A percentile compares a stretch with the other conserved stretches of the same genome.
These are phyloP conservation scores for Macadamia integrifolia DNA, from an alignment of 164 flowering plant species.

Conservation along the genomic window DNA sequence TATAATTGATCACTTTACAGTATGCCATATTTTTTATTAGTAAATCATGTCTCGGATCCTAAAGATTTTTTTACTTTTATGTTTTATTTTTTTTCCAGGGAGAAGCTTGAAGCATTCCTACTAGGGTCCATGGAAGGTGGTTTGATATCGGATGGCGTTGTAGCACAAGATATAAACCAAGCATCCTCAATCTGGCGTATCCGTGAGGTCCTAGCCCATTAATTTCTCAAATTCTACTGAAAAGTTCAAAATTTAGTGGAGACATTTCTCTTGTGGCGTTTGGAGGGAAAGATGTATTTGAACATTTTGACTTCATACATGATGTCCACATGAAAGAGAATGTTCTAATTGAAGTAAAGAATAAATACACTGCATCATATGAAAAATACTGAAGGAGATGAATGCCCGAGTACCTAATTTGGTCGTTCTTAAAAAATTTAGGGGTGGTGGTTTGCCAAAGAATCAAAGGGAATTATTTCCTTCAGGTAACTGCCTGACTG, in stretches of 20 bases:
- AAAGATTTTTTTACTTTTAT: background rate
- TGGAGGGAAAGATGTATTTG: too few species aligned
- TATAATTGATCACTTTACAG: background rate
- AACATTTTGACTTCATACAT: background rate
- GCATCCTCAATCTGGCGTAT: slow-evolving; percentile 88
- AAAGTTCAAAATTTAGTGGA: background rate
- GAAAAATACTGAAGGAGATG: background rate
- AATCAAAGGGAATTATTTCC: too few species aligned
- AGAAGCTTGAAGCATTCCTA: slow-evolving; percentile 89
- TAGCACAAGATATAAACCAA: slow-evolving; percentile 94
- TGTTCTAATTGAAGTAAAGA: background rate
- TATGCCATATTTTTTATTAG: background rate
- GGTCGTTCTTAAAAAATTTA: too few species aligned
- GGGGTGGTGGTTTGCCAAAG: too few species aligned
- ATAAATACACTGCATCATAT: background rate
- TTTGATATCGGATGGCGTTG: slow-evolving; percentile 72
- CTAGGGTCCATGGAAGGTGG: slow-evolving; percentile 73
- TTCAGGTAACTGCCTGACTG: too few species aligned
- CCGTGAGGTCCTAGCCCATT: slow-evolving; percentile 63
- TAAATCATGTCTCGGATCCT: background rate
- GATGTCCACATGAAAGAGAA: background rate
- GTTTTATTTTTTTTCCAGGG: slow-evolving; percentile 44
- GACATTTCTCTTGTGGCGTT: too few species aligned
- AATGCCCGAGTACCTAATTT: too few species aligned
- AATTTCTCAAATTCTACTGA: background rate